These are phyloP conservation scores for Phanerochaete sordida DNA, from an alignment of 768 basidiomycete genomes.

Conservation along the genomic window DNA sequence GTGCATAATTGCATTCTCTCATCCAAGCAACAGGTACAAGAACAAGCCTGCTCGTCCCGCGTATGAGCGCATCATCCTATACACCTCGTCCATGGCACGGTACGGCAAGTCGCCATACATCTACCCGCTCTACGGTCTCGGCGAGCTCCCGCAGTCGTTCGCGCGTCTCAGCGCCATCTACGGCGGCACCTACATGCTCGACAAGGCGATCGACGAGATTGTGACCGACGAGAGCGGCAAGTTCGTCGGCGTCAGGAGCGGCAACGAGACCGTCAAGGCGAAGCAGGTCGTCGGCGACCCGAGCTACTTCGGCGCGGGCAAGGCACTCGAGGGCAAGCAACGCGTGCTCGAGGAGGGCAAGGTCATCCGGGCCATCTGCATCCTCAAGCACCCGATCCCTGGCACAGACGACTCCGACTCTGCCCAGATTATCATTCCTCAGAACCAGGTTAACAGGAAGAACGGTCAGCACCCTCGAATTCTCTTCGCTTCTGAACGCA, in stretches of 20 bases:
- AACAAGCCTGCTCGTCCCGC: slow-evolving; percentile 86
- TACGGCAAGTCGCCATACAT: slow-evolving; percentile 99
- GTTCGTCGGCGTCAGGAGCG: slow-evolving; percentile 90
- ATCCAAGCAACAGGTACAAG: slow-evolving; percentile 64
- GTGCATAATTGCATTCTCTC: neutral
- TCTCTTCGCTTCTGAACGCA: neutral
- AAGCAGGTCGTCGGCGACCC: slow-evolving; percentile 98
- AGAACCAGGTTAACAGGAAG: slow-evolving; percentile 92
- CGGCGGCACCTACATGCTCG: slow-evolving; percentile 99
- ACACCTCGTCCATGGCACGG: slow-evolving; percentile 97
- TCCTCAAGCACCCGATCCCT: slow-evolving; percentile 97
- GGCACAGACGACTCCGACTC: slow-evolving; percentile 95
- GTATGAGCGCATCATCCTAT: slow-evolving; percentile 93
- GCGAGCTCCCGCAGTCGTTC: slow-evolving; percentile 98
- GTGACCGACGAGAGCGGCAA: slow-evolving; percentile 82
- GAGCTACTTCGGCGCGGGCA: slow-evolving; percentile 88
- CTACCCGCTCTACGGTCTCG: slow-evolving; percentile 97
- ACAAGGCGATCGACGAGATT: slow-evolving; percentile 90
- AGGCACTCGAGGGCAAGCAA: slow-evolving; percentile 67
- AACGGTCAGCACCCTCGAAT: slow-evolving; percentile 62
- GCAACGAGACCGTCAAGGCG: slow-evolving; percentile 89
- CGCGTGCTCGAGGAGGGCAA: slow-evolving; percentile 90
- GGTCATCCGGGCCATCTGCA: slow-evolving; percentile 95
- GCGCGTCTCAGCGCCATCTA: slow-evolving; percentile 98
- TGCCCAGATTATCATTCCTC: slow-evolving; percentile 96